Evolutionary conservation across 352 stramenopile species (phyloP).

Genomic region (Globisporangium nunn): DNA sequence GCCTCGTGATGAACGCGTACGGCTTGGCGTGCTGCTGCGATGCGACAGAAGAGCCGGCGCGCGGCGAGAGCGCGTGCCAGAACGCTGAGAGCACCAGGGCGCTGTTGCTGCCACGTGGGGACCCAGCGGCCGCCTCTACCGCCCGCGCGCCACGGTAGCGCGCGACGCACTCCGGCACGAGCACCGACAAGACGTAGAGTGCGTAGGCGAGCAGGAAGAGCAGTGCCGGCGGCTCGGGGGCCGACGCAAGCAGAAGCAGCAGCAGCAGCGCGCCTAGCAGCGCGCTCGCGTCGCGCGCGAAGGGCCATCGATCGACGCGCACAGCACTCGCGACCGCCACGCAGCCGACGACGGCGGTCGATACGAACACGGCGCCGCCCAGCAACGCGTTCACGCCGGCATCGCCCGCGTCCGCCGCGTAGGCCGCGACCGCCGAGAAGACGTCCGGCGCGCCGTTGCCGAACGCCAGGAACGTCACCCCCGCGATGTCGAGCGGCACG

Average conservation of each 20-base stretch:
- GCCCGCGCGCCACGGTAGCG: conserved; percentile 15
- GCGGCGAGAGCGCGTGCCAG: conserved; percentile 59
- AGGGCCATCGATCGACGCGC: conserved; percentile 55
- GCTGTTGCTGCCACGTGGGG: not conserved
- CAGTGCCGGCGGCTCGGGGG: conserved; percentile 24
- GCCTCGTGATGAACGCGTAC: conserved; percentile 44
- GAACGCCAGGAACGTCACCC: conserved; percentile 96
- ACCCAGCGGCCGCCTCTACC: too few relatives aligned
- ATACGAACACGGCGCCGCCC: conserved; percentile 94
- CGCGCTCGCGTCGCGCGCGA: conserved; percentile 53
- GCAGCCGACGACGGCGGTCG: conserved; percentile 87
- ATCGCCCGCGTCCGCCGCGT: conserved; percentile 58
- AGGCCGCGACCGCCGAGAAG: conserved; percentile 88
- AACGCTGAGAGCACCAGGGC: conserved; percentile 59
- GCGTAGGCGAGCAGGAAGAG: conserved; percentile 45
- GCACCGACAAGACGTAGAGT: conserved; percentile 51
- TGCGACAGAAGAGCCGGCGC: not conserved
- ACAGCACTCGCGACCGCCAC: conserved; percentile 75
- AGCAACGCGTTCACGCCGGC: conserved; percentile 91
- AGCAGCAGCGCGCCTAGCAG: conserved; percentile 31
- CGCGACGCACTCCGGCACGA: conserved; percentile 44
- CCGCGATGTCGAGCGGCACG: conserved; percentile 89
- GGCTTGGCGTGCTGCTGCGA: conserved; percentile 12
- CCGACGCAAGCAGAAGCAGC: conserved; percentile 35
- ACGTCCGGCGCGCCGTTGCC: conserved; percentile 97